Evolutionary conservation across 23 red algal species (phyloP).

Genomic region (Chondrus crispus): DNA sequence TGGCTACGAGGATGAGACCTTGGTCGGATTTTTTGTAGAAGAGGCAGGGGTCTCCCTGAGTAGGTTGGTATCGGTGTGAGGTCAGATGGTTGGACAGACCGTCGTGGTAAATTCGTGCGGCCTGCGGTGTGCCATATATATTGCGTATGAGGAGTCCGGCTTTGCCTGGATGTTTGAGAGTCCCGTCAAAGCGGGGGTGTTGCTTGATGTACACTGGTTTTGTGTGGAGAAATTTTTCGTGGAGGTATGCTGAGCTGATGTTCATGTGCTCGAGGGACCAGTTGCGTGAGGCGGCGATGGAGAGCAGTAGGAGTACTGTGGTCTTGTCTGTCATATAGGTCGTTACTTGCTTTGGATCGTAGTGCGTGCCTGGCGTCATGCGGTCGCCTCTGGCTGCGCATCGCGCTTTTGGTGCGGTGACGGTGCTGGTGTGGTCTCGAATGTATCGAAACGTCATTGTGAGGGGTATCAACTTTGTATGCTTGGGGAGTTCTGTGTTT

Average conservation of each 20-base stretch:
- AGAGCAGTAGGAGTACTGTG: not conserved
- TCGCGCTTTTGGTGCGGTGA: not conserved
- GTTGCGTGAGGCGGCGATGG: not conserved
- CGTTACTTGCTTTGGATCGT: not conserved
- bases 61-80: not conserved
- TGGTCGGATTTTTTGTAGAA: not conserved
- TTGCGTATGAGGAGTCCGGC: not conserved
- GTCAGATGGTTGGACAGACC: not conserved
- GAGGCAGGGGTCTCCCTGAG: too few relatives aligned
- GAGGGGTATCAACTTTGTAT: not conserved
- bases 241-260: not conserved
- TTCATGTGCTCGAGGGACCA: slow-evolving; percentile 1
- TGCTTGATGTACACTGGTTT: not conserved
- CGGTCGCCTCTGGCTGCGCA: not conserved
- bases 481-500: not conserved
- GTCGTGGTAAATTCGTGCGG: not conserved
- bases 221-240: not conserved
- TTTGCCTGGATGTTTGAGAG: not conserved
- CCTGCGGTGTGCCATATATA: not conserved
- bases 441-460: not conserved
- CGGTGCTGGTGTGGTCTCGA: not conserved
- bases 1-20: not conserved
- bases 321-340: not conserved
- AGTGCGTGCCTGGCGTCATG: not conserved
- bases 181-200: not conserved